These are phyloP conservation scores for Tylopilus balloui DNA, from an alignment of 768 basidiomycete species.

Conservation along the genomic window DNA sequence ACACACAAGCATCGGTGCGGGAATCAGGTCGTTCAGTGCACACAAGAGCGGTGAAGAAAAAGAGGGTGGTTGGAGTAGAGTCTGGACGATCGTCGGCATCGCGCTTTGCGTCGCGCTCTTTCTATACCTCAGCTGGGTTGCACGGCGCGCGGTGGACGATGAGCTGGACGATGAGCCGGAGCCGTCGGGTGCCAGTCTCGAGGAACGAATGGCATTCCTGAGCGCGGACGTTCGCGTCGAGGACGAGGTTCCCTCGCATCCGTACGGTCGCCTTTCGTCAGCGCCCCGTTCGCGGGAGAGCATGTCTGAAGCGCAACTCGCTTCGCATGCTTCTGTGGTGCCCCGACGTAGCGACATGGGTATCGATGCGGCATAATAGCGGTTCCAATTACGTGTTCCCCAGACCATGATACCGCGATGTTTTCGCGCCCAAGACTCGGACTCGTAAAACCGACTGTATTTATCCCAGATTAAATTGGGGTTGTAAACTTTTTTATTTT, in stretches of 20 bases:
- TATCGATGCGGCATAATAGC: constrained; percentile 8
- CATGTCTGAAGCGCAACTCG: constrained; percentile 50
- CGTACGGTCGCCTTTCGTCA: constrained; percentile 17
- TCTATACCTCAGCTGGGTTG: constrained; percentile 75
- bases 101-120: constrained; percentile 69
- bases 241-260: constrained; percentile 19
- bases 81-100: constrained; percentile 69
- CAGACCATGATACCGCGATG: background rate
- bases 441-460: constrained; percentile 17
- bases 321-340: constrained; percentile 11
- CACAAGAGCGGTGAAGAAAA: constrained; percentile 49
- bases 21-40: constrained; percentile 69
- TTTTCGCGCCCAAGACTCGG: background rate
- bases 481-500: constrained; percentile 18
- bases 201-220: constrained; percentile 55
- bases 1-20: constrained; percentile 84
- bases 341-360: constrained; percentile 16
- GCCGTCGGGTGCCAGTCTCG: constrained; percentile 29
- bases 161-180: constrained; percentile 45
- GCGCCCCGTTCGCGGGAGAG: constrained; percentile 19
- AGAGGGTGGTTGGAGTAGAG: constrained; percentile 44
- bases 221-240: constrained; percentile 26
- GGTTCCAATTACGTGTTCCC: background rate
- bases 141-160: constrained; percentile 62
- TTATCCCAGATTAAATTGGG: constrained; percentile 12